Evolutionary conservation across 495 filamentous ascomycete genomes (phyloP).

Genomic region (Penicillium bovifimosum): DNA sequence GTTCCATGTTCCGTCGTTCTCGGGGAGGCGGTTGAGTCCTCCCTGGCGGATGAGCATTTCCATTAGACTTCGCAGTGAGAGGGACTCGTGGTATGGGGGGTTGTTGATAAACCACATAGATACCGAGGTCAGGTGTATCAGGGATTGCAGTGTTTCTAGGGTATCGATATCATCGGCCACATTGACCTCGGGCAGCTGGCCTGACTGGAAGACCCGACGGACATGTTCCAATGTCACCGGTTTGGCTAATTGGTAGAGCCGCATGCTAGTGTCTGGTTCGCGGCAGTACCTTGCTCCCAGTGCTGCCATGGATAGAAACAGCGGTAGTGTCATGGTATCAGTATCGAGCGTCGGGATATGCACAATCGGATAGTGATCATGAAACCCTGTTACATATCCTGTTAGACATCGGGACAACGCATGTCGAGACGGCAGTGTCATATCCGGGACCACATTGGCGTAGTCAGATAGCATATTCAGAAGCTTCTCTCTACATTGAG

Average conservation of each 20-base stretch:
- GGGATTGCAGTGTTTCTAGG: conserved; percentile 30
- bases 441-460: conserved; percentile 34
- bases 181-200: conserved; percentile 12
- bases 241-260: conserved; percentile 46
- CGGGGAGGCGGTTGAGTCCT: conserved; percentile 31
- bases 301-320: conserved; percentile 58
- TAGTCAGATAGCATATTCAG: conserved; percentile 22
- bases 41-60: conserved; percentile 31
- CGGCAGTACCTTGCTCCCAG: conserved; percentile 60
- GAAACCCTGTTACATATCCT: conserved; percentile 61
- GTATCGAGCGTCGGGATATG: conserved; percentile 59
- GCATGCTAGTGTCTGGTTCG: conserved; percentile 38
- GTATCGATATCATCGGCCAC: conserved; percentile 23
- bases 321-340: conserved; percentile 49
- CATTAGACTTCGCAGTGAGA: conserved; percentile 33
- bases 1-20: conserved; percentile 32
- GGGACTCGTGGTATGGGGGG: conserved; percentile 30
- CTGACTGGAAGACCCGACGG: conserved; percentile 28
- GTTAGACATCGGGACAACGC: conserved; percentile 61
- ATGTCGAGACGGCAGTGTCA: conserved; percentile 47
- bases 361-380: conserved; percentile 63
- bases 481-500: conserved; percentile 32
- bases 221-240: conserved; percentile 36
- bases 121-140: conserved; percentile 31
- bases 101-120: conserved; percentile 36